phyloP scores from a whole-genome alignment of 495 filamentous ascomycete species.

The Ramalina peruviana region DNA sequence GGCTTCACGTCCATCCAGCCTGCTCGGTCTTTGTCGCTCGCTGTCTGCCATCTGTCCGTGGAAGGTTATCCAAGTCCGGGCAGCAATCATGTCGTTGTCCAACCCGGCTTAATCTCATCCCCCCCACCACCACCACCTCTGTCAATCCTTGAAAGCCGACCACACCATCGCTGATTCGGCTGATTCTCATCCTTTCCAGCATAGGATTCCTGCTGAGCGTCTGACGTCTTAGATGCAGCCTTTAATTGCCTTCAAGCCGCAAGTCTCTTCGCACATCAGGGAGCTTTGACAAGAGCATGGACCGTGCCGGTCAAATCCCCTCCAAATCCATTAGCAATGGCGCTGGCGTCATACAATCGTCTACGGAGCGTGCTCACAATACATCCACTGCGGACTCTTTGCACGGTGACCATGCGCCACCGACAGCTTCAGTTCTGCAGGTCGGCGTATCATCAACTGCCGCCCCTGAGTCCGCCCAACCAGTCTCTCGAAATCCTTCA shows the following conservation, averaged over 20 bases:
- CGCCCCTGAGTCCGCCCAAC: background rate
- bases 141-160: background rate
- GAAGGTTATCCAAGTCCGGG: too few species aligned
- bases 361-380: background rate
- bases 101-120: too few species aligned
- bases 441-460: constrained; percentile 52
- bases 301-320: constrained; percentile 3
- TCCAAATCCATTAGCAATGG: background rate
- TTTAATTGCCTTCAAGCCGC: too few species aligned
- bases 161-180: background rate
- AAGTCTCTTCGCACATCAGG: too few species aligned
- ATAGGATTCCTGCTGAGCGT: too few species aligned
- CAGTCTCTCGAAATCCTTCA: background rate
- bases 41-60: too few species aligned
- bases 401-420: constrained; percentile 2
- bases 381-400: background rate
- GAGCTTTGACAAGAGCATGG: constrained; percentile 1
- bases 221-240: too few species aligned
- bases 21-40: too few species aligned
- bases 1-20: too few species aligned
- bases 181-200: too few species aligned
- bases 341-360: background rate
- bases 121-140: background rate
- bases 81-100: too few species aligned
- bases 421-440: constrained; percentile 23